phyloP scores from a whole-genome alignment of 2,329 filamentous ascomycete species.

The Septoria petroselini region DNA sequence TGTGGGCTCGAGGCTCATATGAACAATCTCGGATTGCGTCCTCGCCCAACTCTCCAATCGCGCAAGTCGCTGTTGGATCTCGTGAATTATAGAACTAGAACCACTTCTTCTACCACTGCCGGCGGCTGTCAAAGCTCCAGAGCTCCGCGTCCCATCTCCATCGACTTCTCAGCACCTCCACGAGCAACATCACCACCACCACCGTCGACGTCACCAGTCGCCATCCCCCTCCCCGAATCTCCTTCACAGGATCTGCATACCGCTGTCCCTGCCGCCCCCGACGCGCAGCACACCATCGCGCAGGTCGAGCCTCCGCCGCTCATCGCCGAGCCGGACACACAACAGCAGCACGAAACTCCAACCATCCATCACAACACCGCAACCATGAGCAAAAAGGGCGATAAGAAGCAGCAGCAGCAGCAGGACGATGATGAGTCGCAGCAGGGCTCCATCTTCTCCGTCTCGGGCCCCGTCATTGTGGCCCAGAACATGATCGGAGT shows the following conservation, averaged over 20 bases:
- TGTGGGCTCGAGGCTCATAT: not conserved
- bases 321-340: constrained; percentile 16
- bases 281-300: constrained; percentile 12
- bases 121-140: constrained; percentile 6
- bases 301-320: constrained; percentile 14
- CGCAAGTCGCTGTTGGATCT: constrained; percentile 59
- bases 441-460: constrained; percentile 67
- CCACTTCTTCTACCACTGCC: constrained; percentile 40
- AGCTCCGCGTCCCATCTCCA: constrained; percentile 10
- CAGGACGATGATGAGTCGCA: constrained; percentile 53
- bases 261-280: constrained; percentile 10
- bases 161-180: constrained; percentile 15
- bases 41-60: not conserved
- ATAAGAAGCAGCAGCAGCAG: constrained; percentile 37
- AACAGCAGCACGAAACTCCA: constrained; percentile 21
- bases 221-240: constrained; percentile 24
- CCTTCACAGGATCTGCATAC: constrained; percentile 17
- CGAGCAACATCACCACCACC: constrained; percentile 17
- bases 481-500: constrained; percentile 98
- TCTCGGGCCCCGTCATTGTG: constrained; percentile 85
- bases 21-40: not conserved
- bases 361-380: constrained; percentile 21
- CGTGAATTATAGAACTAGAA: no score
- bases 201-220: constrained; percentile 19
- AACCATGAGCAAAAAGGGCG: constrained; percentile 39